Evolutionary conservation across 164 flowering plant genomes (phyloP).

Genomic region (Kingdonia uniflora): DNA sequence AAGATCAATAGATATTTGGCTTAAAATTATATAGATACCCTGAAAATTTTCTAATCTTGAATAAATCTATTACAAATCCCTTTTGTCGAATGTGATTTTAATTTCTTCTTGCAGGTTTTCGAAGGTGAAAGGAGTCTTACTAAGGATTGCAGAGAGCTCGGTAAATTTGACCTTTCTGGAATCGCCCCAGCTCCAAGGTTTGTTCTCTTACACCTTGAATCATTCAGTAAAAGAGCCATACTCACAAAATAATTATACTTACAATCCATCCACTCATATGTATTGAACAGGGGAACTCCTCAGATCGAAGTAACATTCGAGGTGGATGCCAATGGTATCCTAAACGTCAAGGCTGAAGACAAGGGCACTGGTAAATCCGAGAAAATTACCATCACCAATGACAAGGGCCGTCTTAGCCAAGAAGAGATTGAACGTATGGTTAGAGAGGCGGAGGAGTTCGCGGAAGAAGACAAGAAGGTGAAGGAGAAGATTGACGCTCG

Average conservation of each 20-base stretch:
- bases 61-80: too few species aligned
- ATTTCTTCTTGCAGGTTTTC: conserved; percentile 38
- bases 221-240: not conserved
- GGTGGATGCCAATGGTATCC: conserved; percentile 77
- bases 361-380: conserved; percentile 67
- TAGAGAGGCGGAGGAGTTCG: conserved; percentile 76
- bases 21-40: too few species aligned
- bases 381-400: conserved; percentile 81
- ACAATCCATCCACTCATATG: not conserved
- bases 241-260: not conserved
- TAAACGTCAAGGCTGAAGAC: conserved; percentile 78
- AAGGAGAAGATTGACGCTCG: conserved; percentile 82
- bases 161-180: conserved; percentile 73
- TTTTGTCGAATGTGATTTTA: not conserved
- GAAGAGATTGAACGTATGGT: conserved; percentile 89
- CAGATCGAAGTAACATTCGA: conserved; percentile 85
- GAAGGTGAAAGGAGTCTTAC: conserved; percentile 95
- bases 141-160: conserved; percentile 72
- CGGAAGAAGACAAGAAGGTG: conserved; percentile 84
- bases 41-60: too few species aligned
- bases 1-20: too few species aligned
- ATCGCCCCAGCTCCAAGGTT: conserved; percentile 87
- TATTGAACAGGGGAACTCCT: conserved; percentile 62
- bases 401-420: conserved; percentile 71
- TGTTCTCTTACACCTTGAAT: not conserved